Conservation (phyloP, 1,284 basidiomycete genomes). For the Tilletia horrida region DNA sequence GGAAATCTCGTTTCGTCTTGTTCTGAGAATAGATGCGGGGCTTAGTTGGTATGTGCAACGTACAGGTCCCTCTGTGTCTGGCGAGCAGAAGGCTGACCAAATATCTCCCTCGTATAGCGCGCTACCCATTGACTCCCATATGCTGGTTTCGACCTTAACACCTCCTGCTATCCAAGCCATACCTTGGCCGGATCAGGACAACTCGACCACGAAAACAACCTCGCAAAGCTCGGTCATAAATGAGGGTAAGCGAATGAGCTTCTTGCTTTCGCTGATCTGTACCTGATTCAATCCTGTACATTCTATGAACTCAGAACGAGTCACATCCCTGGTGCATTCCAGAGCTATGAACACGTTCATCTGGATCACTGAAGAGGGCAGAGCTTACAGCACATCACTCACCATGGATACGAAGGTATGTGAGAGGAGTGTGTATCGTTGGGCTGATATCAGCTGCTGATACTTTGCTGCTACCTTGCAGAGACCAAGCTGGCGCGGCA, state of each 20-base stretch:
- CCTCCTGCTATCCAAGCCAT: constrained; percentile 50
- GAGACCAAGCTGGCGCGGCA: constrained; percentile 32
- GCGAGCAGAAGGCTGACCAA: no score
- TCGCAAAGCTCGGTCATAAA: neutral
- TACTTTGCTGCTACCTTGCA: neutral
- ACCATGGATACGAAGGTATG: constrained; percentile 27
- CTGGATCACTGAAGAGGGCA: constrained; percentile 46
- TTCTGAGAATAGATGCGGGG: constrained; percentile 47
- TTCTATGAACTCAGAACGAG: constrained; percentile 8
- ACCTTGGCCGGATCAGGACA: constrained; percentile 44
- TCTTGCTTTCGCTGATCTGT: no score
- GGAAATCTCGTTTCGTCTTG: constrained; percentile 43
- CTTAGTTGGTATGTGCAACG: constrained; percentile 26
- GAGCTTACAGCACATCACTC: constrained; percentile 37
- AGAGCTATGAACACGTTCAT: constrained; percentile 47
- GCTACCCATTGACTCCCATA: constrained; percentile 32
- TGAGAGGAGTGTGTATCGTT: no score
- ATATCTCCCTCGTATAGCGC: constrained; percentile 18
- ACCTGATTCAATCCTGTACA: no score
- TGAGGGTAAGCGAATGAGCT: constrained; percentile 12
- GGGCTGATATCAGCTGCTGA: neutral
- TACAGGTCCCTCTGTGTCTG: neutral
- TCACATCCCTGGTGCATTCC: constrained; percentile 31
- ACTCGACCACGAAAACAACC: constrained; percentile 2
- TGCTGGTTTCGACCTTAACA: constrained; percentile 43